A percentile compares a stretch with the other conserved stretches of the same genome.
Evolutionary conservation across 768 basidiomycete species (phyloP).

Genomic region (Leccinellum luteum): DNA sequence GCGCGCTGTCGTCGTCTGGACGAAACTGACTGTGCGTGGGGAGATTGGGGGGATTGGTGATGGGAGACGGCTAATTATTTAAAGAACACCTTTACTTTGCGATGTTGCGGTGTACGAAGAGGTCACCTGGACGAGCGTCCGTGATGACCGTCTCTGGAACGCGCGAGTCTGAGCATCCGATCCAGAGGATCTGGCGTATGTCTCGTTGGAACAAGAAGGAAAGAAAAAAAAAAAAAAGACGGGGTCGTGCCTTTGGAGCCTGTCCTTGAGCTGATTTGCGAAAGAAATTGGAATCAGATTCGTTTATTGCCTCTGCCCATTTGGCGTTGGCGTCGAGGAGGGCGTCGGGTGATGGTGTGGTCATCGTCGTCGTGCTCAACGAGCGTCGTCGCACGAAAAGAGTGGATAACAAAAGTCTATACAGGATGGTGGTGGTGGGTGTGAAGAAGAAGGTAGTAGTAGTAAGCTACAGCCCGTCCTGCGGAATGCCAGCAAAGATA

Average conservation of each 20-base stretch:
- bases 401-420: not conserved
- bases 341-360: not conserved
- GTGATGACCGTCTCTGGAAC: slow-evolving; percentile 82
- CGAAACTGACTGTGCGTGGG: slow-evolving; percentile 60
- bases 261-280: slow-evolving; percentile 59
- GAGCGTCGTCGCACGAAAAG: not conserved
- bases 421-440: not conserved
- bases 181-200: slow-evolving; percentile 62
- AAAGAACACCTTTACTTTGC: slow-evolving; percentile 62
- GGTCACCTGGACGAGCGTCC: slow-evolving; percentile 73
- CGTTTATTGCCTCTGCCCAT: slow-evolving; percentile 65
- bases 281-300: slow-evolving; percentile 64
- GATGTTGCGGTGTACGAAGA: slow-evolving; percentile 88
- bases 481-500: slow-evolving; percentile 36
- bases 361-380: slow-evolving; percentile 8
- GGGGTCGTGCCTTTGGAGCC: slow-evolving; percentile 53
- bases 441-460: too few relatives aligned
- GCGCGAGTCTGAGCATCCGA: slow-evolving; percentile 84
- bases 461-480: slow-evolving; percentile 12
- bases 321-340: slow-evolving; percentile 54
- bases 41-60: not conserved
- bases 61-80: too few relatives aligned
- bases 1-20: slow-evolving; percentile 64
- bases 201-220: not conserved
- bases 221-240: too few relatives aligned